Percentiles rank a stretch among this genome's conserved stretches.
These are phyloP conservation scores for Massospora cicadina DNA, from an alignment of 371 early-diverging fungal species.

Conservation along the genomic window DNA sequence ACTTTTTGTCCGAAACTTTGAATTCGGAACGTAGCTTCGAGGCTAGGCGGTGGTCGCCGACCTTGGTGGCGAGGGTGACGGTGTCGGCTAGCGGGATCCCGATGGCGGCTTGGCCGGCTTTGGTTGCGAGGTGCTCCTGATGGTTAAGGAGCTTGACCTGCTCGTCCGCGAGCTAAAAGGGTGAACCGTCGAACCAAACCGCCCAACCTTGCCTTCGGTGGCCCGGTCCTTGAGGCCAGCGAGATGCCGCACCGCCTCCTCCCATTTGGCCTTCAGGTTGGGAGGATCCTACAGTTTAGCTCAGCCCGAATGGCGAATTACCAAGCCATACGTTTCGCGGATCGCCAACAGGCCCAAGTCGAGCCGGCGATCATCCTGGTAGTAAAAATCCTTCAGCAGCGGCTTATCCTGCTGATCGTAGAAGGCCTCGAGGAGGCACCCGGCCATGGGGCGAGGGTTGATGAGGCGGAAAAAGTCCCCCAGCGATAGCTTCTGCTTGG, in stretches of 20 bases:
- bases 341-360: slow-evolving; percentile 51
- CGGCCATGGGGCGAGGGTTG: slow-evolving; percentile 62
- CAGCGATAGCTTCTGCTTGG: slow-evolving; percentile 60
- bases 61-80: slow-evolving; percentile 50
- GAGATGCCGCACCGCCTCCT: neutral
- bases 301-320: too few species aligned
- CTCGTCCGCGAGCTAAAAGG: slow-evolving; percentile 11
- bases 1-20: slow-evolving; percentile 74
- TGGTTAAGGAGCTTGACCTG: slow-evolving; percentile 34
- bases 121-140: slow-evolving; percentile 59
- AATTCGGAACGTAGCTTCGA: slow-evolving; percentile 62
- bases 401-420: slow-evolving; percentile 53
- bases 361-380: slow-evolving; percentile 72
- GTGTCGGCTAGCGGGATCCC: slow-evolving; percentile 74
- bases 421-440: slow-evolving; percentile 64
- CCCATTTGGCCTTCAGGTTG: neutral
- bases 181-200: neutral
- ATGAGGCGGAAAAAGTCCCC: slow-evolving; percentile 82
- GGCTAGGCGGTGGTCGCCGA: slow-evolving; percentile 54
- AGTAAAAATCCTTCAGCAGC: slow-evolving; percentile 79
- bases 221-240: neutral
- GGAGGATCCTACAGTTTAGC: neutral
- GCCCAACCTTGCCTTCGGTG: neutral
- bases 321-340: slow-evolving; percentile 39
- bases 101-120: slow-evolving; percentile 34